phyloP scores from a whole-genome alignment of 352 stramenopile genomes.

The Pelagophyceae sp. region DNA sequence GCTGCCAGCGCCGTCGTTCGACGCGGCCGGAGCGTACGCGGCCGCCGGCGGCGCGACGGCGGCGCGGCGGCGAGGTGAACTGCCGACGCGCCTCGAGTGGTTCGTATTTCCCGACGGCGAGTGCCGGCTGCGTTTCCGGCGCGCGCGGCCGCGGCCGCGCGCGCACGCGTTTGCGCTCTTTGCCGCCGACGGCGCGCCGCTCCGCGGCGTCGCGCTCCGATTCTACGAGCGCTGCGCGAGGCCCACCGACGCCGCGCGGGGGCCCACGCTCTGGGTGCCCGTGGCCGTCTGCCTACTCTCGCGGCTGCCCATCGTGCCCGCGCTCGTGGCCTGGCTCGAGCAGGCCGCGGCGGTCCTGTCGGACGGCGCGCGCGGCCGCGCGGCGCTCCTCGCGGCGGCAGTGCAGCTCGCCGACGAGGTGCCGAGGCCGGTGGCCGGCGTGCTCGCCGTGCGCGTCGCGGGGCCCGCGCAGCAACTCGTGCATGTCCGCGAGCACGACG shows the following conservation, averaged over 20 bases:
- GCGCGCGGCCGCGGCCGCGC: background rate
- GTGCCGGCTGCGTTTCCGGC: background rate
- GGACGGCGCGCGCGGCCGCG: background rate
- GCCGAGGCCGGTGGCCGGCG: background rate
- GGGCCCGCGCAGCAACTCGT: background rate
- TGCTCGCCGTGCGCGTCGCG: background rate
- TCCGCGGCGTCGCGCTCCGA: background rate
- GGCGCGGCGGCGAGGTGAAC: background rate
- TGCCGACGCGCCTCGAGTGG: slow-evolving; percentile 8
- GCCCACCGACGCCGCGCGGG: background rate
- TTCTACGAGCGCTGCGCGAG: background rate
- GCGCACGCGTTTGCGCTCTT: background rate
- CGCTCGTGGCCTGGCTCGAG: slow-evolving; percentile 3
- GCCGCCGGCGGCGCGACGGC: background rate
- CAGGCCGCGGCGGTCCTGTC: background rate
- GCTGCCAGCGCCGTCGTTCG: background rate
- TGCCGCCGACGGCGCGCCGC: background rate
- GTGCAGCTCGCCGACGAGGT: slow-evolving; percentile 18
- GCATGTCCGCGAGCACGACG: background rate
- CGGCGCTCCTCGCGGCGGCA: background rate
- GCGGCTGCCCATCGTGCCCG: background rate
- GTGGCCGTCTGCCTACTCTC: slow-evolving; percentile 7
- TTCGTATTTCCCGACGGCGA: slow-evolving; percentile 8
- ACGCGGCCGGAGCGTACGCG: background rate
- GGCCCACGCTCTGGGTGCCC: background rate